A percentile compares a stretch with the other conserved stretches of the same genome.
Evolutionary conservation across 2,329 filamentous ascomycete species (phyloP).

Genomic region (Aspergillus awamori): DNA sequence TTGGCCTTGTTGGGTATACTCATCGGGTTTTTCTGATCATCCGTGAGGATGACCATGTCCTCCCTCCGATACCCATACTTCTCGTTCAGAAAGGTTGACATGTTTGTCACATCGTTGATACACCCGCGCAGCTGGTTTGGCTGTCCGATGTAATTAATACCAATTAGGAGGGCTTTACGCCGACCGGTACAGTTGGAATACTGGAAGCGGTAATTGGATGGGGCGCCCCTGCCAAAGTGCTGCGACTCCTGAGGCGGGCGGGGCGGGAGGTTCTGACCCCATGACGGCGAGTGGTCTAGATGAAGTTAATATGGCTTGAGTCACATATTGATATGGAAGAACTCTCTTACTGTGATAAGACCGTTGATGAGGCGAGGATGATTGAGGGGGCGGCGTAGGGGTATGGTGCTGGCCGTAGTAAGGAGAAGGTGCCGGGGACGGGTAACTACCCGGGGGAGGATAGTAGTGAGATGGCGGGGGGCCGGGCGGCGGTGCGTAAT

Average conservation of each 20-base stretch:
- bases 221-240: conserved; percentile 78
- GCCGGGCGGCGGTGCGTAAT: conserved; percentile 13
- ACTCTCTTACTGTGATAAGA: conserved; percentile 22
- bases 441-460: conserved; percentile 12
- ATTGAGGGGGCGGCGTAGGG: conserved; percentile 23
- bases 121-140: conserved; percentile 85
- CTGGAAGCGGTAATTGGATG: conserved; percentile 80
- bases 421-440: conserved; percentile 7
- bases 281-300: conserved; percentile 54
- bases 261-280: conserved; percentile 62
- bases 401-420: conserved; percentile 18
- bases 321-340: too few relatives aligned
- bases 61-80: conserved; percentile 89
- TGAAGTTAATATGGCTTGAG: conserved; percentile 7
- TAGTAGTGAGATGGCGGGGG: conserved; percentile 11
- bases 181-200: conserved; percentile 89
- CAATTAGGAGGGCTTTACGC: conserved; percentile 85
- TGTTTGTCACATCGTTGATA: conserved; percentile 97
- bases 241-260: conserved; percentile 69
- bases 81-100: conserved; percentile 84
- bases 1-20: conserved; percentile 94
- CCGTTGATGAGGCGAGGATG: conserved; percentile 15
- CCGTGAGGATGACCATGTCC: conserved; percentile 95
- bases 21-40: conserved; percentile 97
- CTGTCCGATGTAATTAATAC: conserved; percentile 95